Evolutionary conservation across 2,329 filamentous ascomycete species (phyloP).

Genomic region (Emericellopsis atlantica): DNA sequence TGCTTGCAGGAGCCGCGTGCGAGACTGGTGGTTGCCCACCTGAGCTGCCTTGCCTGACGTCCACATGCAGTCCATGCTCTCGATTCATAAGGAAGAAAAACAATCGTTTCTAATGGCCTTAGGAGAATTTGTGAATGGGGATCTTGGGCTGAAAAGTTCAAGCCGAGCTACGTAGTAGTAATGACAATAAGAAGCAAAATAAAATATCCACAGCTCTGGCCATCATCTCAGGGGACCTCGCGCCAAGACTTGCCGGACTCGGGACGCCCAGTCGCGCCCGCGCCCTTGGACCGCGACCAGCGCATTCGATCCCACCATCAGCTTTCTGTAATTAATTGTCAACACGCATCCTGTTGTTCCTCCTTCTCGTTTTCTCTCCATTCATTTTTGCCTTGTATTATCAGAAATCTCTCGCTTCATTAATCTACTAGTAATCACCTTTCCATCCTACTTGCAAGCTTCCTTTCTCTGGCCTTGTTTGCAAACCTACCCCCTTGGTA

Average conservation of each 20-base stretch:
- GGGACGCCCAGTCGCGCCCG: not conserved
- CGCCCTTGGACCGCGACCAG: not conserved
- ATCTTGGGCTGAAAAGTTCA: not conserved
- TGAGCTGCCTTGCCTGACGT: too few relatives aligned
- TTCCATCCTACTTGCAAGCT: too few relatives aligned
- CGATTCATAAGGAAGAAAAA: too few relatives aligned
- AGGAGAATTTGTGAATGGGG: not conserved
- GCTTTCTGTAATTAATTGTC: not conserved
- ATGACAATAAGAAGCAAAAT: not conserved
- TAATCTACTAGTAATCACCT: too few relatives aligned
- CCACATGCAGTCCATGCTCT: too few relatives aligned
- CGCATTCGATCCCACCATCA: not conserved
- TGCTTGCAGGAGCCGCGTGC: too few relatives aligned
- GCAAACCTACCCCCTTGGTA: too few relatives aligned
- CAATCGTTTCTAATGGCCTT: too few relatives aligned
- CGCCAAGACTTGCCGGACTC: not conserved
- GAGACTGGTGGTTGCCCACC: too few relatives aligned
- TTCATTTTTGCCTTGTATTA: not conserved
- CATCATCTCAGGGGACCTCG: conserved; percentile 1
- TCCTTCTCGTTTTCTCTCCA: not conserved
- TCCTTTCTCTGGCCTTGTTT: too few relatives aligned
- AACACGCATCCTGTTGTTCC: not conserved
- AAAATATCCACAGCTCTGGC: not conserved
- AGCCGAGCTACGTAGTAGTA: not conserved
- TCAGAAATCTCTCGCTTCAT: too few relatives aligned